Evolutionary conservation across 1,284 basidiomycete species (phyloP).

Genomic region (Microbotryomycetes sp.): DNA sequence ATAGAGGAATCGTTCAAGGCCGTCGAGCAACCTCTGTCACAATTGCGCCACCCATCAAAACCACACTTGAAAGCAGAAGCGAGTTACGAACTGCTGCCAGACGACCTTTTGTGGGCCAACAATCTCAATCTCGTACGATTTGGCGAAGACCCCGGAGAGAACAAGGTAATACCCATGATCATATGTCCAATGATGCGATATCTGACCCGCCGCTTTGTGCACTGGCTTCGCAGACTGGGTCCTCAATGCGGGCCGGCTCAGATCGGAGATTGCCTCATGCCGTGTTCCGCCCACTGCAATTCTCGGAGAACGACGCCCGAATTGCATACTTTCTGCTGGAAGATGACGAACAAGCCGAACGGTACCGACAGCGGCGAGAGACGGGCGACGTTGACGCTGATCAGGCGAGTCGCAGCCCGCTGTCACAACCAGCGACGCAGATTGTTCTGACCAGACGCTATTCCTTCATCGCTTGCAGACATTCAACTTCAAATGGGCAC

Average conservation of each 20-base stretch:
- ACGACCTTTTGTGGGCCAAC: constrained; percentile 79
- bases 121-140: constrained; percentile 82
- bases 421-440: no score
- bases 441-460: no score
- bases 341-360: constrained; percentile 61
- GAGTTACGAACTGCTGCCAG: constrained; percentile 77
- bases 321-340: constrained; percentile 79
- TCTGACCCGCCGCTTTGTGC: neutral
- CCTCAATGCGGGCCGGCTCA: constrained; percentile 48
- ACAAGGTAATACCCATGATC: constrained; percentile 2
- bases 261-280: constrained; percentile 74
- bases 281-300: constrained; percentile 72
- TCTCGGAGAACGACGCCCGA: constrained; percentile 70
- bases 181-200: constrained; percentile 4
- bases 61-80: constrained; percentile 67
- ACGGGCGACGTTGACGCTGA: constrained; percentile 3
- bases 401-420: no score
- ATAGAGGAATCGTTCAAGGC: constrained; percentile 70
- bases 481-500: constrained; percentile 24
- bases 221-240: neutral
- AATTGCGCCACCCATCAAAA: constrained; percentile 71
- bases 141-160: constrained; percentile 60
- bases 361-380: constrained; percentile 35
- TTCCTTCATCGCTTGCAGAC: no score
- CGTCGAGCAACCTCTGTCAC: constrained; percentile 52